A percentile compares a stretch with the other conserved stretches of the same genome.
These are phyloP conservation scores for Fragosphaeria purpurea DNA, from an alignment of 2,329 filamentous ascomycete genomes.

Conservation along the genomic window DNA sequence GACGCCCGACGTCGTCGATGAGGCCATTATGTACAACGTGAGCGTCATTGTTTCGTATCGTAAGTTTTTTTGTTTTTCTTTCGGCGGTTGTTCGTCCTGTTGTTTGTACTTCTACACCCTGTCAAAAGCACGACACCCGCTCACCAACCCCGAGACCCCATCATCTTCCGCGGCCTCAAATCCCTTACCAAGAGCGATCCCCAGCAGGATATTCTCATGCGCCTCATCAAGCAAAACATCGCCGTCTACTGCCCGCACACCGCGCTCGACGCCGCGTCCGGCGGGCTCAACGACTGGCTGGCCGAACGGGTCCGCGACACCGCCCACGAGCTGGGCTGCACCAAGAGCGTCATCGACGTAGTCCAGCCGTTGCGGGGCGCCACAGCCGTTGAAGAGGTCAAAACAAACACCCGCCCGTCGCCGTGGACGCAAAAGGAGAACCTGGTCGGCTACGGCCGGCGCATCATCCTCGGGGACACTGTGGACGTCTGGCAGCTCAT, in stretches of 20 bases:
- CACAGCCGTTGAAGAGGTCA: too few relatives aligned
- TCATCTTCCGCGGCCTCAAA: slow-evolving; percentile 92
- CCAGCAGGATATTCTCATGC: slow-evolving; percentile 77
- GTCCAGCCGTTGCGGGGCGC: slow-evolving; percentile 25
- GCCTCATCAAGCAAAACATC: slow-evolving; percentile 74
- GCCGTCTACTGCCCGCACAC: slow-evolving; percentile 96
- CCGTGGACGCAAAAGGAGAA: slow-evolving; percentile 27
- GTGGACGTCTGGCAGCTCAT: slow-evolving; percentile 35
- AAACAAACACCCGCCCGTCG: background rate
- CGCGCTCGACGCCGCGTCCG: slow-evolving; percentile 75
- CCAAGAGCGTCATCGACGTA: slow-evolving; percentile 33
- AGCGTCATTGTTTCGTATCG: slow-evolving; percentile 85
- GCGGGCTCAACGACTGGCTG: slow-evolving; percentile 89
- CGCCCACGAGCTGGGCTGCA: background rate
- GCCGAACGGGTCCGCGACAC: slow-evolving; percentile 59
- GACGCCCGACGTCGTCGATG: slow-evolving; percentile 77
- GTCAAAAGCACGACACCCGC: too few relatives aligned
- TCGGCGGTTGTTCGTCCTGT: background rate
- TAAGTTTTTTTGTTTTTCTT: slow-evolving; percentile 29
- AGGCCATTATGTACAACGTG: slow-evolving; percentile 68
- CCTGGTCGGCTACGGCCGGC: slow-evolving; percentile 40
- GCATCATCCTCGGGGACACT: slow-evolving; percentile 30
- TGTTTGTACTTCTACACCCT: slow-evolving; percentile 2
- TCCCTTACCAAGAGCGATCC: slow-evolving; percentile 73
- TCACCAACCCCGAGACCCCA: slow-evolving; percentile 55